Conservation (phyloP, 1,139 yeast genomes). For the Blastobotrys niveus region DNA sequence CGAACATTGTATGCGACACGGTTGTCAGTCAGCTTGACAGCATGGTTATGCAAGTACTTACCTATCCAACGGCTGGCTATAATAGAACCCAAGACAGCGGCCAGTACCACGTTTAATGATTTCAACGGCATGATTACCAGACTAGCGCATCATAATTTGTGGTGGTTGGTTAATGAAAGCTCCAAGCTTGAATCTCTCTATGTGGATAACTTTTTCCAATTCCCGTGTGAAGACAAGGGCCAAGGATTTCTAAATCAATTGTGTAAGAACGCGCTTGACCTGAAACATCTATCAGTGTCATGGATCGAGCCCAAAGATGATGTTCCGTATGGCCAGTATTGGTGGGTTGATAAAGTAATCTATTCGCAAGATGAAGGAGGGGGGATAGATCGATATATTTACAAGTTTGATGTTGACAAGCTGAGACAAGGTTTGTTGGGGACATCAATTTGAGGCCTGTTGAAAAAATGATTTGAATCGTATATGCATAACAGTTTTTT, state of each 20-base stretch:
- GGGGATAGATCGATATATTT: too few species aligned
- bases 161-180: neutral
- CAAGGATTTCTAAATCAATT: constrained; percentile 2
- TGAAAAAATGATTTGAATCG: too few species aligned
- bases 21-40: constrained; percentile 7
- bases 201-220: constrained; percentile 6
- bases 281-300: too few species aligned
- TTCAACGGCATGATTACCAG: constrained; percentile 12
- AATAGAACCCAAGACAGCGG: constrained; percentile 3
- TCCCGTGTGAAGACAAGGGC: neutral
- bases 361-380: too few species aligned
- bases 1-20: neutral
- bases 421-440: too few species aligned
- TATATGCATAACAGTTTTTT: too few species aligned
- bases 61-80: constrained; percentile 6
- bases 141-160: constrained; percentile 9
- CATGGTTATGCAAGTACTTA: neutral
- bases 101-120: constrained; percentile 10
- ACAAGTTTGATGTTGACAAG: too few species aligned
- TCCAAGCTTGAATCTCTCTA: neutral
- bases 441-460: too few species aligned
- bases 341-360: neutral
- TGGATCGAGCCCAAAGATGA: too few species aligned
- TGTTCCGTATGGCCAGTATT: too few species aligned
- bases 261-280: too few species aligned